These are phyloP conservation scores for Spirogloea muscicola DNA, from an alignment of 139 green algal species.

Conservation along the genomic window DNA sequence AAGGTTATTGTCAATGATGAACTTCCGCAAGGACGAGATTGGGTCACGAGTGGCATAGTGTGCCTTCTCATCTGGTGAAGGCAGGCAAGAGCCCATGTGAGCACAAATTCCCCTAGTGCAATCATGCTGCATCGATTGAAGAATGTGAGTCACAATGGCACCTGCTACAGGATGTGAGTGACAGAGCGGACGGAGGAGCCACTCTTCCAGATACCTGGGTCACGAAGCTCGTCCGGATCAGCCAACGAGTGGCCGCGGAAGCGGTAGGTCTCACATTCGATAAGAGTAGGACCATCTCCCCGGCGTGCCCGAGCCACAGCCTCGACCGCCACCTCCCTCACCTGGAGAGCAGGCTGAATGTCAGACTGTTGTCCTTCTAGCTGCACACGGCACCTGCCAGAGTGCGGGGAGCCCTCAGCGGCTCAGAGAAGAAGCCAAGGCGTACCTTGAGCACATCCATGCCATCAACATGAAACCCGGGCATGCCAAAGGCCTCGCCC, in stretches of 20 bases:
- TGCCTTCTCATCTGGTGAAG: slow-evolving; percentile 47
- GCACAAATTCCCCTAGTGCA: too few species aligned
- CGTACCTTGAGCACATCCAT: slow-evolving; percentile 98
- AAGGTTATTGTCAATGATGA: slow-evolving; percentile 67
- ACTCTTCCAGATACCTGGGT: too few species aligned
- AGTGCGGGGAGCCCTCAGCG: too few species aligned
- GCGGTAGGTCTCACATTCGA: slow-evolving; percentile 96
- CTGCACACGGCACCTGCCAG: too few species aligned
- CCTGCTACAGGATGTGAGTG: too few species aligned
- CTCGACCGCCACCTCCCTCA: slow-evolving; percentile 76
- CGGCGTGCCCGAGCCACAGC: slow-evolving; percentile 80
- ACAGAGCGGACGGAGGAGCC: too few species aligned
- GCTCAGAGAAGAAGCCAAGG: too few species aligned
- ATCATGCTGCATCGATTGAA: too few species aligned
- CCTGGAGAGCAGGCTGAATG: too few species aligned
- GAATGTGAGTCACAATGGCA: too few species aligned
- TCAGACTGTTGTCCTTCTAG: too few species aligned
- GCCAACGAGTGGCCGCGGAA: slow-evolving; percentile 97
- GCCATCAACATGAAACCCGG: slow-evolving; percentile 90
- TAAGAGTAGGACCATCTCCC: slow-evolving; percentile 92
- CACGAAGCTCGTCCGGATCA: slow-evolving; percentile 93
- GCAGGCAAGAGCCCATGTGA: neutral
- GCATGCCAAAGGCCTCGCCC: slow-evolving; percentile 93
- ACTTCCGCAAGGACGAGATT: slow-evolving; percentile 75
- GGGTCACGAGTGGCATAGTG: slow-evolving; percentile 66